Base-by-base conservation (phyloP, 2,329 filamentous ascomycete genomes). In the Verticillium tricorpus region DNA sequence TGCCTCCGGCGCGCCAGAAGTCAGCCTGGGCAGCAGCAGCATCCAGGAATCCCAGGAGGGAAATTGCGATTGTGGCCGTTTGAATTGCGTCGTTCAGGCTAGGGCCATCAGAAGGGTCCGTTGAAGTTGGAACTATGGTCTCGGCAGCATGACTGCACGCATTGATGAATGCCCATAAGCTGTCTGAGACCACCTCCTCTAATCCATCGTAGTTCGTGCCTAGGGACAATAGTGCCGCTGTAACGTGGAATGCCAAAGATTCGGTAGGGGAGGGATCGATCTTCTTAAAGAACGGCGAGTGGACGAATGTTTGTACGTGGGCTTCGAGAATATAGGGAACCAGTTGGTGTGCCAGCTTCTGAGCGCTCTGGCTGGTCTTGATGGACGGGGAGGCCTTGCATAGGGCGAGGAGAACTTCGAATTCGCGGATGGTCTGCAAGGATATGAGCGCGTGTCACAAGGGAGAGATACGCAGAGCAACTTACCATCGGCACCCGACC, bases 211-310 rank as follows among this genome's bases (percentile, higher is more conserved):
- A 91, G 60, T 88, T 88, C 57, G 86, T 83, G 2, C 92, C 94
- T 25, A 99, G 80, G 0, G 89, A 86, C n/a, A 99, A 82, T 7
- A 98, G 80, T 5, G 93, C 93, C 5, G 85, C 85, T 0, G 92
- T 90, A 45, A 99, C 84, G 68, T 91, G 88, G 69, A 88, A 89
- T 2, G 91, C 89, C 35, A 98, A 80, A 1, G 89, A 84, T 75
- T 98, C 94, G 80, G 92, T 95, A 22, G 96, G 94, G 3, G 92
- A 96, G 1, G 92, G 92, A 64, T 93, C 89, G 72, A 97, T 85
- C 67, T 87, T 87, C 67, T 89, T 89, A 67, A 97, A 89, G 73
- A 91, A 91, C 1, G 93, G 92, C 60, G 93, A 96, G 5, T 89
- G 82, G 9, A 86, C 83, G 69, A 98, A 92, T 19, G 85, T 77